Base-by-base conservation (phyloP, 2,329 filamentous ascomycete species). In the Zymoseptoria pseudotritici region DNA sequence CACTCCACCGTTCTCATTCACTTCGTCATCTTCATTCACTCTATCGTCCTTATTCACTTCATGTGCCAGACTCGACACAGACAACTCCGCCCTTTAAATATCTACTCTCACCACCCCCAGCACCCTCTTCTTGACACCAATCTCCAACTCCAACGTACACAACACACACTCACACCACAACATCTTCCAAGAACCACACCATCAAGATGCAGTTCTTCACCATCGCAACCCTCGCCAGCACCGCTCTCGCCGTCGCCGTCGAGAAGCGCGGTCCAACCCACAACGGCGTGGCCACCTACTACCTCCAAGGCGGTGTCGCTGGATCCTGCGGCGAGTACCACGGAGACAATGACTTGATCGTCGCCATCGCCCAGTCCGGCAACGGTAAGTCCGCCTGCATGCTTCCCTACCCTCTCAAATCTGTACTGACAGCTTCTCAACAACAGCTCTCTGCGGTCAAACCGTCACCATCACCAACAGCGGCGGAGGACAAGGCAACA, bases 401-500 rank as follows among this genome's bases (percentile, higher is more conserved):
- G 4, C 17, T 42, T 17, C 17, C 36, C 2, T 4, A 4, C 36
- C 36, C 36, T 17, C 17, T 11, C 11, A 42, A 13, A 24, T 4
- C 21, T 11, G 8, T 53, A 22, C 50, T 52, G 24, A 52, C 20
- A 52, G 4, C 8, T 21, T n/a, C 10, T 9, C 26, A 29, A 29
- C 20, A 59, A 29, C 20, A 59, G 58, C 58, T 21, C 58, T 56
- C 58, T 59, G 58, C 54, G 58, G 58, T 50, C 58, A 59, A 29
- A 59, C 58, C 21, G 58, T 59, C 19, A 59, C 58, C 19, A 56
- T 59, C 50, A 59, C 56, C 53, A 59, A 59, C 54, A 56, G 29
- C 20, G 58, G 58, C 4, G 58, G 57, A 19, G 57, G 58, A 7
- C 36, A 56, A 9, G 53, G 50, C n/a, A 54, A 60, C 51, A 53